These are phyloP conservation scores for Candida caryicola DNA, from an alignment of 805 yeast genomes.

Conservation along the genomic window DNA sequence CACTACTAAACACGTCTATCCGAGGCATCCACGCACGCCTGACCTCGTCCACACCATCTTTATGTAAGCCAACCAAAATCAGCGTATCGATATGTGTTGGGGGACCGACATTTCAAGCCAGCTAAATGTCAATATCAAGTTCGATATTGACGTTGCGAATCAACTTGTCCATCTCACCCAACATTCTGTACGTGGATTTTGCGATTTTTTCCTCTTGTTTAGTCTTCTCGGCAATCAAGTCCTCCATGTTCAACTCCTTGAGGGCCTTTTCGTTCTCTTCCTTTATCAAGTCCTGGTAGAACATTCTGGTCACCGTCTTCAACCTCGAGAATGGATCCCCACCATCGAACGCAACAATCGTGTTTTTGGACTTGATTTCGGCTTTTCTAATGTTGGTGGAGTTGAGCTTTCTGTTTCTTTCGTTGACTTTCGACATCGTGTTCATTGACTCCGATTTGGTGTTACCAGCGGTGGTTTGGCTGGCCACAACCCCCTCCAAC, in stretches of 20 bases:
- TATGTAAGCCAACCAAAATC: too few species aligned
- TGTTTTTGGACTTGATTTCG: constrained; percentile 52
- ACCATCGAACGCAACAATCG: constrained; percentile 40
- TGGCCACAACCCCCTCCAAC: constrained; percentile 47
- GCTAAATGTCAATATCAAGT: constrained; percentile 5
- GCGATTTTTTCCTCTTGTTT: constrained; percentile 46
- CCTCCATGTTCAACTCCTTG: constrained; percentile 45
- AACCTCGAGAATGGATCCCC: constrained; percentile 87
- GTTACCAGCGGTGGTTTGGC: constrained; percentile 33
- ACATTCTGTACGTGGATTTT: constrained; percentile 52
- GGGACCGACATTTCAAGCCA: too few species aligned
- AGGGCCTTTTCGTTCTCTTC: constrained; percentile 60
- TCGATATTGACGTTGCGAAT: constrained; percentile 42
- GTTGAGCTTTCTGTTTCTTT: constrained; percentile 81
- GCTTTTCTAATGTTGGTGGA: constrained; percentile 75
- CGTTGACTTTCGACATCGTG: constrained; percentile 69
- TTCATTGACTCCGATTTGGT: constrained; percentile 36
- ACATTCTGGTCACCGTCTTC: constrained; percentile 81
- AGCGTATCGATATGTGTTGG: too few species aligned
- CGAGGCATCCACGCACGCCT: too few species aligned
- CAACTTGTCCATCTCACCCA: constrained; percentile 56
- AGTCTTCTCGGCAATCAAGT: constrained; percentile 38
- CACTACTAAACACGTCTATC: too few species aligned
- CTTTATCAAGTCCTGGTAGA: constrained; percentile 58
- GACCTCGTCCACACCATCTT: too few species aligned